A percentile compares a stretch with the other conserved stretches of the same genome.
These are phyloP conservation scores for Ettlia oleoabundans DNA, from an alignment of 139 green algal species.

Conservation along the genomic window DNA sequence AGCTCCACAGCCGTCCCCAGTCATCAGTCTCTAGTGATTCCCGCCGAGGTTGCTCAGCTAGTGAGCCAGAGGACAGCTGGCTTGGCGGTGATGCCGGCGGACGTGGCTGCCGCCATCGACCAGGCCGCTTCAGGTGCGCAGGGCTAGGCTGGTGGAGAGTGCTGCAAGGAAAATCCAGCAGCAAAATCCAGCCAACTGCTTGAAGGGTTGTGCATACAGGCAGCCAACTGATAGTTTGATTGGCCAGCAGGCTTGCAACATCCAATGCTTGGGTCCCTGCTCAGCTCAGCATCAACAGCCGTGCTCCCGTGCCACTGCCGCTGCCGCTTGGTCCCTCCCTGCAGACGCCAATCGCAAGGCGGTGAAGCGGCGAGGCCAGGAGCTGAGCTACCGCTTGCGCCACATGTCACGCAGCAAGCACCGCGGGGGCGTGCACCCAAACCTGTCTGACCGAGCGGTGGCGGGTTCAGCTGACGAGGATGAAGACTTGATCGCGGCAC, in stretches of 20 bases:
- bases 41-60: constrained; percentile 35
- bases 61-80: constrained; percentile 26
- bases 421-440: constrained; percentile 49
- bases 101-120: constrained; percentile 20
- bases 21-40: background rate
- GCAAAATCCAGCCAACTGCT: background rate
- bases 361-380: constrained; percentile 26
- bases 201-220: no score
- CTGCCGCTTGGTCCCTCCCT: background rate
- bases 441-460: constrained; percentile 25
- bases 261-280: no score
- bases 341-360: constrained; percentile 39
- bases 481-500: background rate
- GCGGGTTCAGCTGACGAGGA: background rate
- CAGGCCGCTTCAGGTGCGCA: constrained; percentile 16
- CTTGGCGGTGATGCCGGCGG: constrained; percentile 31
- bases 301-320: background rate
- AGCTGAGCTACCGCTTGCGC: constrained; percentile 43
- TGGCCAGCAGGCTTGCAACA: no score
- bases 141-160: background rate
- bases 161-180: background rate
- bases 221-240: no score
- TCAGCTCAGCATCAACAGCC: no score
- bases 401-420: constrained; percentile 47
- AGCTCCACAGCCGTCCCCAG: background rate